Conservation (phyloP, 148 eudicot species). For the Tetragonia tetragonoides region DNA sequence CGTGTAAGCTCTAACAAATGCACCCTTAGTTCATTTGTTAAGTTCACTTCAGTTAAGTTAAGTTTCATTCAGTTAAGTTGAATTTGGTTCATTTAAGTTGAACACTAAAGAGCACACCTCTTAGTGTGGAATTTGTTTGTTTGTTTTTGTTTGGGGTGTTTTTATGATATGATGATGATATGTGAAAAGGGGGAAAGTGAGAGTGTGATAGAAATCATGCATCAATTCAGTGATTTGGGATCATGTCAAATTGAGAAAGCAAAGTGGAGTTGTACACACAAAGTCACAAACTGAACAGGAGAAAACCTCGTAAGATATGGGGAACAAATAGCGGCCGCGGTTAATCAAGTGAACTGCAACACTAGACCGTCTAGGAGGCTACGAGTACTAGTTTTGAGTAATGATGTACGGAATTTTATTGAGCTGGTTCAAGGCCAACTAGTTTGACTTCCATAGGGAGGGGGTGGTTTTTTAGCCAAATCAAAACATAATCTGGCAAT, state of each 20-base stretch:
- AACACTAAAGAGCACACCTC: too few species aligned
- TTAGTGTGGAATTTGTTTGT: too few species aligned
- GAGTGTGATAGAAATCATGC: slow-evolving; percentile 46
- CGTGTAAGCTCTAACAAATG: too few species aligned
- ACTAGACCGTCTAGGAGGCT: too few species aligned
- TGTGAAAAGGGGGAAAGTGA: neutral
- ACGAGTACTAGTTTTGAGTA: too few species aligned
- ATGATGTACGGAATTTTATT: neutral
- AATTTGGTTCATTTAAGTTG: too few species aligned
- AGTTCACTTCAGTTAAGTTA: too few species aligned
- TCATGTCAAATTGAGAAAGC: slow-evolving; percentile 14
- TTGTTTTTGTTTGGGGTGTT: neutral
- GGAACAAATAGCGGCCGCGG: neutral
- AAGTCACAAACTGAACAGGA: neutral
- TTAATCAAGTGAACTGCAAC: neutral
- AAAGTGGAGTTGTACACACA: slow-evolving; percentile 15
- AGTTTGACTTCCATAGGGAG: neutral
- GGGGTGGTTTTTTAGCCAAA: too few species aligned
- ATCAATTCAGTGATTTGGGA: slow-evolving; percentile 66
- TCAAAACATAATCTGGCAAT: too few species aligned
- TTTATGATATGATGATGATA: neutral
- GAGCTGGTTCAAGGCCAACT: neutral
- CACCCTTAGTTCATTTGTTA: too few species aligned
- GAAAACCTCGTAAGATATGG: slow-evolving; percentile 13
- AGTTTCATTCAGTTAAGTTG: too few species aligned